Base-by-base conservation (phyloP, 1,284 basidiomycete species). In the Ganoderma lucidum region DNA sequence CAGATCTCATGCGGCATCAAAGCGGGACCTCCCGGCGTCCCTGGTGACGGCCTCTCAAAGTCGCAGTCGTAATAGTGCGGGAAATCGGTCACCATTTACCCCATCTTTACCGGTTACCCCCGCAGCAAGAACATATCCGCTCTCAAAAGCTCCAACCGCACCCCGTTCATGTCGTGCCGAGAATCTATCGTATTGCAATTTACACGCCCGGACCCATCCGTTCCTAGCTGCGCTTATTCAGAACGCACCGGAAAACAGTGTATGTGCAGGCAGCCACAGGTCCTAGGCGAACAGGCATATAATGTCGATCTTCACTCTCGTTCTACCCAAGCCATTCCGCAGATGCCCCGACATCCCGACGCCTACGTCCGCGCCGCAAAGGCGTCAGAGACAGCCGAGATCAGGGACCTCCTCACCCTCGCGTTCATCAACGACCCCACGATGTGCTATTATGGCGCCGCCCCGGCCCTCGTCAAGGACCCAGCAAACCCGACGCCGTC, bases 401-500 rank as follows among this genome's bases (percentile, higher is more conserved):
- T 61, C 6, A 12, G 12, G 39, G 59, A 61, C 39, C 3, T 61
- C n/a, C 59, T 61, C 19, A 42, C 59, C n/a, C 41, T 12, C 37
- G 41, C 59, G 19, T 61, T 61, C 59, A 30, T 61, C 12, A 61
- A 61, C 15, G 59, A 61, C 23, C 59, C 59, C 23, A 30, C 59
- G 2, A 61, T 61, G 59, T 42, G 59, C 39, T 61, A 17, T 12
- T 61, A 61, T 19, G 37, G 59, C 41, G 14, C 14, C 6, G 37
- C 12, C 8, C 12, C n/a, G n/a, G 59, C 41, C 6, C n/a, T 61
- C 10, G 41, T 61, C 10, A 28, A 23, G 23, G 59, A 61, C 14
- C 37, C 39, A 10, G 59, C 37, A 28, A 10, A 30, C 39, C 59
- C 39, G 10, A 61, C 59, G 23, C 59, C 12, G 9, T 10, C 41